A percentile compares a stretch with the other conserved stretches of the same genome.
These are phyloP conservation scores for Dysphania ambrosioides DNA, from an alignment of 148 eudicot genomes.

Conservation along the genomic window DNA sequence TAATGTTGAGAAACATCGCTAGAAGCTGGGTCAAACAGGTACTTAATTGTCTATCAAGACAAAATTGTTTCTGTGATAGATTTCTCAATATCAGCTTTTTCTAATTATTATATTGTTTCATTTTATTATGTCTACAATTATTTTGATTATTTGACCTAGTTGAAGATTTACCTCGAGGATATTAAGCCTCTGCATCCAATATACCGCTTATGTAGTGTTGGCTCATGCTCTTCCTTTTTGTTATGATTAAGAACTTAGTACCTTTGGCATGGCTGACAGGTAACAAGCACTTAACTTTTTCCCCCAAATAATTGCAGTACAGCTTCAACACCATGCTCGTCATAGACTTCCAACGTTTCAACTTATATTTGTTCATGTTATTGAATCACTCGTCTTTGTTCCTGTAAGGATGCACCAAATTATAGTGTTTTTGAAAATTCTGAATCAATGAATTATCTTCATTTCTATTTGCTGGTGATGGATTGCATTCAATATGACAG, in stretches of 20 bases:
- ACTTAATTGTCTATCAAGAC: too few species aligned
- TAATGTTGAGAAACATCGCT: too few species aligned
- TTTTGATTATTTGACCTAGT: neutral
- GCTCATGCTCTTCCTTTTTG: neutral
- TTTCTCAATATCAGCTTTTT: too few species aligned
- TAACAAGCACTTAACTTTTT: neutral
- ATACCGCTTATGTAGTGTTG: neutral
- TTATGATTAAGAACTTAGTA: neutral
- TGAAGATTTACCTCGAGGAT: neutral
- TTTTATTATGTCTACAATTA: neutral
- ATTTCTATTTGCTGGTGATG: slow-evolving; percentile 11
- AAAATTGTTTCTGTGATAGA: too few species aligned
- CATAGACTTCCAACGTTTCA: slow-evolving; percentile 98
- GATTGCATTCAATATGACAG: slow-evolving; percentile 44
- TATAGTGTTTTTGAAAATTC: neutral
- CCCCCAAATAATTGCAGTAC: slow-evolving; percentile 54
- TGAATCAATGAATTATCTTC: slow-evolving; percentile 3
- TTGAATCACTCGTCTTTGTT: slow-evolving; percentile 96
- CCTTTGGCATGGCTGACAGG: neutral
- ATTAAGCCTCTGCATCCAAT: neutral
- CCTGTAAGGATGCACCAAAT: slow-evolving; percentile 52
- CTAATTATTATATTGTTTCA: too few species aligned
- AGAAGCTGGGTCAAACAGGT: too few species aligned
- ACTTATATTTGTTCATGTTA: slow-evolving; percentile 95
- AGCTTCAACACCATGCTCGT: slow-evolving; percentile 99